Percentiles rank a stretch among this genome's conserved stretches.
These are phyloP conservation scores for Beauveria caledonica DNA, from an alignment of 2,329 filamentous ascomycete genomes.

Conservation along the genomic window DNA sequence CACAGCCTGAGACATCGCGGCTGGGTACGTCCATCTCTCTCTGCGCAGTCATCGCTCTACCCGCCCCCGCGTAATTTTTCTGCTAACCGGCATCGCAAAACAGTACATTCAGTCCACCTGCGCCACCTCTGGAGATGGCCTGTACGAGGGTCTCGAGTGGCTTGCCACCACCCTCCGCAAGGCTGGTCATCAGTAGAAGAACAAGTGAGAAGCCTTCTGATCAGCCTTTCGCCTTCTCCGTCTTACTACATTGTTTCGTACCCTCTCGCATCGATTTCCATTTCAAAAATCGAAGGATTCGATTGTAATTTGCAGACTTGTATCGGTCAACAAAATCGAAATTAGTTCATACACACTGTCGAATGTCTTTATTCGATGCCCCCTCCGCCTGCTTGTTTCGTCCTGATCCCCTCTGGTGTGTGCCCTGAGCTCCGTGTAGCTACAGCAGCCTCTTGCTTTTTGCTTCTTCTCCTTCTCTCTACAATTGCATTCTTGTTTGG, in stretches of 20 bases:
- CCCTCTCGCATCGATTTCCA: slow-evolving; percentile 31
- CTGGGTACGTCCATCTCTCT: slow-evolving; percentile 66
- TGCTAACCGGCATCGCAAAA: slow-evolving; percentile 14
- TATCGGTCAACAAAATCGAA: slow-evolving; percentile 48
- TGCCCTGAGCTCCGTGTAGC: slow-evolving; percentile 12
- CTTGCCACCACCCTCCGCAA: slow-evolving; percentile 77
- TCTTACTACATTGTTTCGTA: slow-evolving; percentile 33
- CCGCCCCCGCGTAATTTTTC: neutral
- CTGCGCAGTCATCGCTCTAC: neutral
- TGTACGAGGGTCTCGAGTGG: slow-evolving; percentile 98
- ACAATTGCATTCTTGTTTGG: slow-evolving; percentile 25
- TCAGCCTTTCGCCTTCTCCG: slow-evolving; percentile 24
- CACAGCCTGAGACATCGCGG: slow-evolving; percentile 97
- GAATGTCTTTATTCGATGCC: slow-evolving; percentile 20
- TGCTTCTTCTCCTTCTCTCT: slow-evolving; percentile 16
- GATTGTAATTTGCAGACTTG: slow-evolving; percentile 50
- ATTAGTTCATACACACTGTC: slow-evolving; percentile 38
- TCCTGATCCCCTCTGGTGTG: slow-evolving; percentile 13
- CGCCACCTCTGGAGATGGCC: slow-evolving; percentile 97
- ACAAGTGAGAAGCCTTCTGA: slow-evolving; percentile 22
- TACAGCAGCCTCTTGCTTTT: slow-evolving; percentile 3
- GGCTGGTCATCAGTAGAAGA: slow-evolving; percentile 54
- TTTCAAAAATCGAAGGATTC: slow-evolving; percentile 36
- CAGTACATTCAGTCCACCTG: slow-evolving; percentile 99
- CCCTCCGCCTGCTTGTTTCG: slow-evolving; percentile 14